phyloP scores from a whole-genome alignment of 1,284 basidiomycete genomes.

The Heterobasidion parviporum region DNA sequence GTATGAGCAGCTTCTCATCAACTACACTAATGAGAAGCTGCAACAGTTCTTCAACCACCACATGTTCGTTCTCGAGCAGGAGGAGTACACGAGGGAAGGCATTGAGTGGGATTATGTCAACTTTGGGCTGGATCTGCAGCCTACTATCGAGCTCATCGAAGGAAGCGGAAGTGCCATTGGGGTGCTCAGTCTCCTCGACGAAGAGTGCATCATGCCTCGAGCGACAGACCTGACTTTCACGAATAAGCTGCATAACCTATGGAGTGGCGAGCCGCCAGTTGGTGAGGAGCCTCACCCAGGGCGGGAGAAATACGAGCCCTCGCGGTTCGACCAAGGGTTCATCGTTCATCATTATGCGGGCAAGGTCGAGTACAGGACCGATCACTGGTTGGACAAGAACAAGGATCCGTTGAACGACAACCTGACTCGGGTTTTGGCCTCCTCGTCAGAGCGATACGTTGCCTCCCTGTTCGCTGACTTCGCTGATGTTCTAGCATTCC shows the following conservation, averaged over 20 bases:
- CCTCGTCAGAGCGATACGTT: constrained; percentile 80
- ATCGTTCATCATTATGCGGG: constrained; percentile 96
- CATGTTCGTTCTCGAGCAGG: constrained; percentile 99
- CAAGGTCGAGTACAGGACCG: constrained; percentile 92
- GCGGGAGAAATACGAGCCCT: constrained; percentile 76
- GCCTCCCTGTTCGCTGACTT: constrained; percentile 84
- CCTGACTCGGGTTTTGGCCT: constrained; percentile 82
- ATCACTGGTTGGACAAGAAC: constrained; percentile 99
- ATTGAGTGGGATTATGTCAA: constrained; percentile 99
- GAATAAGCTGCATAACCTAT: constrained; percentile 78
- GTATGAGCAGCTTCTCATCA: constrained; percentile 98
- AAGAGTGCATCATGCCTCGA: constrained; percentile 99
- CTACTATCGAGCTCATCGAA: constrained; percentile 98
- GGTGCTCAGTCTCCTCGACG: constrained; percentile 90
- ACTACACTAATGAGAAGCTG: constrained; percentile 96
- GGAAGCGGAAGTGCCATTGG: constrained; percentile 69
- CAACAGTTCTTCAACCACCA: constrained; percentile 99
- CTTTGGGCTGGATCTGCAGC: constrained; percentile 96
- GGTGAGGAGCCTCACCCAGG: constrained; percentile 63
- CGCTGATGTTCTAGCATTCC: constrained; percentile 34
- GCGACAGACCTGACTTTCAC: constrained; percentile 95
- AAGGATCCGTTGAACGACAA: constrained; percentile 99
- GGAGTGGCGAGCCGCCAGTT: constrained; percentile 42
- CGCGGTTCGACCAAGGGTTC: constrained; percentile 92
- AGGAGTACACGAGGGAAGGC: constrained; percentile 94